These are phyloP conservation scores for Leishmania arabica DNA, from an alignment of 208 protist species.

Conservation along the genomic window DNA sequence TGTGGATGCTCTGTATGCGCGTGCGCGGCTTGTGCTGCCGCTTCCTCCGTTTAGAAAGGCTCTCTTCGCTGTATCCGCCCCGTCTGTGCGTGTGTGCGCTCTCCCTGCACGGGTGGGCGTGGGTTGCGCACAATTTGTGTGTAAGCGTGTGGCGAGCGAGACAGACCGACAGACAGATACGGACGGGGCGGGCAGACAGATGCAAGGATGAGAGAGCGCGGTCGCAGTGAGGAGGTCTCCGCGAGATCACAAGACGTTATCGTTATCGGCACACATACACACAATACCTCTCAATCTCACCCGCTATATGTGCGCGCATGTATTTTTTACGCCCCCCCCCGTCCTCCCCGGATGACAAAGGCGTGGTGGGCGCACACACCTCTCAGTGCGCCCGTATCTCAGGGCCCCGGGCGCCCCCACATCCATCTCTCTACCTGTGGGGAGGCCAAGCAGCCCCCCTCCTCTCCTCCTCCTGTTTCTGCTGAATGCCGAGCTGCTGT, in stretches of 20 bases:
- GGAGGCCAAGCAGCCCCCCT: background rate
- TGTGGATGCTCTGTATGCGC: background rate
- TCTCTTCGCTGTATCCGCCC: background rate
- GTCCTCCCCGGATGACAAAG: no score
- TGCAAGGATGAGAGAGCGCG: background rate
- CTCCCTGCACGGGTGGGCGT: background rate
- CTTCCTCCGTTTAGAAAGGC: background rate
- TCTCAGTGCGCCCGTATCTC: background rate
- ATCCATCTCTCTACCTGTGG: background rate
- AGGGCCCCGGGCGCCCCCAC: background rate
- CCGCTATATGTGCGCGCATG: no score
- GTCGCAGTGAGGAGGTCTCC: background rate
- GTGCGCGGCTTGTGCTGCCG: background rate
- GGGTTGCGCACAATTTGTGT: background rate
- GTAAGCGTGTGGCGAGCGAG: conserved; percentile 7
- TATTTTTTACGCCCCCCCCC: no score
- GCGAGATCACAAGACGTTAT: background rate
- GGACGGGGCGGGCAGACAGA: background rate
- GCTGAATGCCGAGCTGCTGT: background rate
- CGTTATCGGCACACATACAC: background rate
- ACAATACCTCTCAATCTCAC: background rate
- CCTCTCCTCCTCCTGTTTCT: background rate
- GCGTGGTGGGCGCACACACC: no score
- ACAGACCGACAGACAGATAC: background rate
- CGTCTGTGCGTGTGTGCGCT: background rate